Conservation (phyloP, 352 stramenopile genomes). For the Elongisporangium anandrum region DNA sequence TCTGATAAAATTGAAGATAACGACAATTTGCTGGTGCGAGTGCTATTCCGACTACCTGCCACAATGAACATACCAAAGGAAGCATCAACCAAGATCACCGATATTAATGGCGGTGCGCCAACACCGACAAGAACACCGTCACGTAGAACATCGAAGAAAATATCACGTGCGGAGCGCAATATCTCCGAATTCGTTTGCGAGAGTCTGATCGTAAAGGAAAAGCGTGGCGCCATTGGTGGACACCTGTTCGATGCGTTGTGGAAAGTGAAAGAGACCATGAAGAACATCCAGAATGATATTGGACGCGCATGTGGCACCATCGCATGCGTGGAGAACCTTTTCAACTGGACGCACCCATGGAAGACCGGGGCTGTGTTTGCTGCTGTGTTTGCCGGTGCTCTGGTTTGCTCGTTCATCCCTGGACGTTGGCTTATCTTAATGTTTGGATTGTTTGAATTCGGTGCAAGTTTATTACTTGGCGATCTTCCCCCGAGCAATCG, state of each 20-base stretch:
- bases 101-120: neutral
- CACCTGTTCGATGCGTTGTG: slow-evolving; percentile 76
- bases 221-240: slow-evolving; percentile 55
- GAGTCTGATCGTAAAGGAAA: slow-evolving; percentile 64
- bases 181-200: slow-evolving; percentile 74
- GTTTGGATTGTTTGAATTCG: slow-evolving; percentile 76
- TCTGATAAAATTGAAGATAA: slow-evolving; percentile 10
- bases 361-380: slow-evolving; percentile 69
- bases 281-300: slow-evolving; percentile 71
- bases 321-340: slow-evolving; percentile 71
- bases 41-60: slow-evolving; percentile 35
- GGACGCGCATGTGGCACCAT: slow-evolving; percentile 61
- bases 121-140: neutral
- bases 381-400: slow-evolving; percentile 31
- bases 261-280: slow-evolving; percentile 83
- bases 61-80: slow-evolving; percentile 7
- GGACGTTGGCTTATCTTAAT: slow-evolving; percentile 71
- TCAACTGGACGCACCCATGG: slow-evolving; percentile 88
- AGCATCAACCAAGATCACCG: neutral
- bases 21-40: slow-evolving; percentile 51
- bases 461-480: slow-evolving; percentile 58
- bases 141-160: slow-evolving; percentile 7
- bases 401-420: slow-evolving; percentile 67
- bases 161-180: slow-evolving; percentile 39
- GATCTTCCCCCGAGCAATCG: slow-evolving; percentile 76